phyloP scores from a whole-genome alignment of 2,329 filamentous ascomycete genomes.

The Phialophora tarda region DNA sequence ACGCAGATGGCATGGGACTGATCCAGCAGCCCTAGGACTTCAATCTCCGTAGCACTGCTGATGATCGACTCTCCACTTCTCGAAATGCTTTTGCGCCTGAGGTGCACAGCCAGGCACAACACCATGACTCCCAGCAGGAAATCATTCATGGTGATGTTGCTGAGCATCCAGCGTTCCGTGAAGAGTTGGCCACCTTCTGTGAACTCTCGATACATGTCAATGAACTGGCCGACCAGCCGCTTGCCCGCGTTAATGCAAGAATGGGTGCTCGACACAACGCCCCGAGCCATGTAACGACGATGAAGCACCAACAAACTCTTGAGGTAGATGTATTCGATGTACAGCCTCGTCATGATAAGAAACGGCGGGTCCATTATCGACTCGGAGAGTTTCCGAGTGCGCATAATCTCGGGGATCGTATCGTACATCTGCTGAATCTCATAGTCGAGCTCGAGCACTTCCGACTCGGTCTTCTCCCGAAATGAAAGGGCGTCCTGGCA shows the following conservation, averaged over 20 bases:
- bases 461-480: slow-evolving; percentile 27
- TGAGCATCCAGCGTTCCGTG: slow-evolving; percentile 62
- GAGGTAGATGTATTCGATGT: slow-evolving; percentile 59
- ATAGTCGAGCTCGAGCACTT: slow-evolving; percentile 36
- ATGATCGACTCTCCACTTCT: slow-evolving; percentile 24
- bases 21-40: slow-evolving; percentile 27
- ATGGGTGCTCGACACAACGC: slow-evolving; percentile 51
- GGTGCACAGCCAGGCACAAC: slow-evolving; percentile 55
- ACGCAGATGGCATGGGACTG: slow-evolving; percentile 34
- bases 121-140: slow-evolving; percentile 67
- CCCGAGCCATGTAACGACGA: slow-evolving; percentile 55
- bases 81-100: slow-evolving; percentile 4
- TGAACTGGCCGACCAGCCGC: slow-evolving; percentile 56
- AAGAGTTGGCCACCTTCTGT: slow-evolving; percentile 61
- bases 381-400: slow-evolving; percentile 28
- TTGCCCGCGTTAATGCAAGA: slow-evolving; percentile 57
- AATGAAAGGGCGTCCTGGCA: slow-evolving; percentile 42
- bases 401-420: slow-evolving; percentile 33
- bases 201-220: slow-evolving; percentile 57
- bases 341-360: slow-evolving; percentile 59
- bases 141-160: slow-evolving; percentile 64
- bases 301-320: slow-evolving; percentile 60
- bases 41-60: slow-evolving; percentile 24
- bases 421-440: slow-evolving; percentile 37
- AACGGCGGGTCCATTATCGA: slow-evolving; percentile 58